Conservation (phyloP, 23 red algal genomes). For the Gracilaria gracilis region DNA sequence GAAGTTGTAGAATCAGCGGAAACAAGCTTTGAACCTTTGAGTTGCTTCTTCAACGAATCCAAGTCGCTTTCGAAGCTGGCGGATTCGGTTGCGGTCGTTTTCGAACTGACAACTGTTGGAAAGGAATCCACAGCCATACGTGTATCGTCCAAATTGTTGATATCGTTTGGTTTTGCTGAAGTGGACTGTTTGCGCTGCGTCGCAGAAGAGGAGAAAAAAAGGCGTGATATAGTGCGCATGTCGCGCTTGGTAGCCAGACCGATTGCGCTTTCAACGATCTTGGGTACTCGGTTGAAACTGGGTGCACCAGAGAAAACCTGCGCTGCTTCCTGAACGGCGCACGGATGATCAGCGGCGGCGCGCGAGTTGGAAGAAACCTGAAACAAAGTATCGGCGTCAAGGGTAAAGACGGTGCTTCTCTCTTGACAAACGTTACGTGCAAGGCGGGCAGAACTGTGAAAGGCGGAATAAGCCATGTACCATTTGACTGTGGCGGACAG, state of each 20-base stretch:
- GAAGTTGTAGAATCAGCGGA: not conserved
- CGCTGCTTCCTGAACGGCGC: conserved; percentile 54
- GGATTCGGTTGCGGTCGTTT: not conserved
- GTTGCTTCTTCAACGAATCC: not conserved
- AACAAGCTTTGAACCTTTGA: not conserved
- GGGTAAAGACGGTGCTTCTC: conserved; percentile 26
- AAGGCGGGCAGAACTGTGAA: conserved; percentile 68
- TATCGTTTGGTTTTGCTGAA: not conserved
- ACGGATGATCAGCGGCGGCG: conserved; percentile 41
- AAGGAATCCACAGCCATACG: not conserved
- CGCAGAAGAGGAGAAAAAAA: conserved; percentile 1
- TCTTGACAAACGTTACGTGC: conserved; percentile 12
- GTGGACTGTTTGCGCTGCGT: not conserved
- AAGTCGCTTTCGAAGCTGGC: not conserved
- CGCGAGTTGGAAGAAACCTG: conserved; percentile 3
- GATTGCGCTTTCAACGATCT: conserved; percentile 40
- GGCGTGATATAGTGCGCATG: conserved; percentile 4
- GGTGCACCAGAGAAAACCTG: conserved; percentile 39
- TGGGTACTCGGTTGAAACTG: conserved; percentile 40
- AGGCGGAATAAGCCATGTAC: conserved; percentile 73
- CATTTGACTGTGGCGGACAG: conserved; percentile 70
- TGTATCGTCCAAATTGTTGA: not conserved
- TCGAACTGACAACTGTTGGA: not conserved
- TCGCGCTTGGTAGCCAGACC: conserved; percentile 33
- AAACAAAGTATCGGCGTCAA: conserved; percentile 57